Percentiles rank a stretch among this genome's conserved stretches.
Evolutionary conservation across 1,139 yeast genomes (phyloP).

Genomic region (Suhomyces panamericanus): DNA sequence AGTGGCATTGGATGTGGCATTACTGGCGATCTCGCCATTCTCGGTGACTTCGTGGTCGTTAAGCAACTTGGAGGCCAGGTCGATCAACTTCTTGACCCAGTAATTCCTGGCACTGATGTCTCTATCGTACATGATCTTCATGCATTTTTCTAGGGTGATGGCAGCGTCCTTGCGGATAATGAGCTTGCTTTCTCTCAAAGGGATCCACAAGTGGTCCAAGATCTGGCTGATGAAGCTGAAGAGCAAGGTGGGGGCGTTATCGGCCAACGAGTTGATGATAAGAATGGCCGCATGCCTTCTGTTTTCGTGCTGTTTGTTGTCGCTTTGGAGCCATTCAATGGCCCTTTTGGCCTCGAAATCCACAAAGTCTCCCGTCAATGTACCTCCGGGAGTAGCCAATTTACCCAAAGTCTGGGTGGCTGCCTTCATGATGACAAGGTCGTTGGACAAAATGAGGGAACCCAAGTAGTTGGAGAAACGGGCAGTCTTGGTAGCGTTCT

Average conservation of each 20-base stretch:
- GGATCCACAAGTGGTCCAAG: conserved; percentile 83
- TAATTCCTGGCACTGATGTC: conserved; percentile 68
- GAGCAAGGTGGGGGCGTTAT: conserved; percentile 81
- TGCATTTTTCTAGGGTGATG: conserved; percentile 71
- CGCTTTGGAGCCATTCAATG: conserved; percentile 83
- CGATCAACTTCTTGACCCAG: conserved; percentile 74
- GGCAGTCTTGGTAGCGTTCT: conserved; percentile 85
- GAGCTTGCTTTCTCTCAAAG: conserved; percentile 74
- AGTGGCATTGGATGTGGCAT: conserved; percentile 21
- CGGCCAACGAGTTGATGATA: conserved; percentile 79
- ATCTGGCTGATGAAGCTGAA: conserved; percentile 78
- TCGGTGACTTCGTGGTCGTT: conserved; percentile 24
- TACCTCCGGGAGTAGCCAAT: conserved; percentile 85
- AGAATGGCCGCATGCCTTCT: conserved; percentile 90
- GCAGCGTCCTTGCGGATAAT: conserved; percentile 84
- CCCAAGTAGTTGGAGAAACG: conserved; percentile 86
- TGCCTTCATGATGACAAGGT: conserved; percentile 77
- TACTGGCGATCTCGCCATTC: conserved; percentile 9
- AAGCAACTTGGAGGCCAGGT: conserved; percentile 50
- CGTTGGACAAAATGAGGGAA: conserved; percentile 77
- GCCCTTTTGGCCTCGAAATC: conserved; percentile 90
- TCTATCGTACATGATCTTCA: conserved; percentile 74
- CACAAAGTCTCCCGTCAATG: conserved; percentile 87
- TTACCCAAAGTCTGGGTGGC: conserved; percentile 88
- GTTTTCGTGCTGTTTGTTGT: conserved; percentile 72